Conservation (phyloP, 2,329 filamentous ascomycete species). For the Aspergillus hiratsukae region DNA sequence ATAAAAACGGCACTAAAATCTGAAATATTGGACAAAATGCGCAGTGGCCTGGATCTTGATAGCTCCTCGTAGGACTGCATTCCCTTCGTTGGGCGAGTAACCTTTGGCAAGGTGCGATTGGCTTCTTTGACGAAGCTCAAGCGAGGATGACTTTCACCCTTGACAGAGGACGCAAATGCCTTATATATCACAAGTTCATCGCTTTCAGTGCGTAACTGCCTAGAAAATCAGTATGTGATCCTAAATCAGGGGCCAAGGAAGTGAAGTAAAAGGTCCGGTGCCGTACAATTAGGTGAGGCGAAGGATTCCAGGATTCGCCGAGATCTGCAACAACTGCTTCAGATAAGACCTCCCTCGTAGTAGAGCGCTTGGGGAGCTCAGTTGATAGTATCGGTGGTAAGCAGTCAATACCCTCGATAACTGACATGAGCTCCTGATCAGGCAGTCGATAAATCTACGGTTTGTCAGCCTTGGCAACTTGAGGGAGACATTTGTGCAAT, state of each 20-base stretch:
- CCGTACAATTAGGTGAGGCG: slow-evolving; percentile 76
- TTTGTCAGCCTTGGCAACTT: slow-evolving; percentile 2
- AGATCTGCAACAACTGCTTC: slow-evolving; percentile 83
- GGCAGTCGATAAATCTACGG: slow-evolving; percentile 72
- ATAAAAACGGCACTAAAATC: slow-evolving; percentile 81
- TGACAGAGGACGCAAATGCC: slow-evolving; percentile 55
- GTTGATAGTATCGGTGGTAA: slow-evolving; percentile 70
- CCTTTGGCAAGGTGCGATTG: slow-evolving; percentile 63
- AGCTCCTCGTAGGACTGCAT: slow-evolving; percentile 21
- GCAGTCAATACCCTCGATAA: slow-evolving; percentile 71
- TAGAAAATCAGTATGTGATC: slow-evolving; percentile 7
- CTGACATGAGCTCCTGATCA: slow-evolving; percentile 67
- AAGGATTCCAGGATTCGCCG: slow-evolving; percentile 65
- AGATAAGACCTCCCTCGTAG: slow-evolving; percentile 65
- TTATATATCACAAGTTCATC: slow-evolving; percentile 87
- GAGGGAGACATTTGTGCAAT: not conserved
- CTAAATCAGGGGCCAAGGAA: not conserved
- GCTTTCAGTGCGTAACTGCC: slow-evolving; percentile 67
- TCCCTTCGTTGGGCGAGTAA: slow-evolving; percentile 49
- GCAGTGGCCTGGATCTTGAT: slow-evolving; percentile 41
- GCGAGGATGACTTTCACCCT: slow-evolving; percentile 18
- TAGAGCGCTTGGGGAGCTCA: slow-evolving; percentile 67
- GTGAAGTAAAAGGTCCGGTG: not conserved
- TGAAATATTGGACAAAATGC: slow-evolving; percentile 50
- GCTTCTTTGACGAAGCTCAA: slow-evolving; percentile 73